Base-by-base conservation (phyloP, 768 basidiomycete genomes). In the Russula foetens region DNA sequence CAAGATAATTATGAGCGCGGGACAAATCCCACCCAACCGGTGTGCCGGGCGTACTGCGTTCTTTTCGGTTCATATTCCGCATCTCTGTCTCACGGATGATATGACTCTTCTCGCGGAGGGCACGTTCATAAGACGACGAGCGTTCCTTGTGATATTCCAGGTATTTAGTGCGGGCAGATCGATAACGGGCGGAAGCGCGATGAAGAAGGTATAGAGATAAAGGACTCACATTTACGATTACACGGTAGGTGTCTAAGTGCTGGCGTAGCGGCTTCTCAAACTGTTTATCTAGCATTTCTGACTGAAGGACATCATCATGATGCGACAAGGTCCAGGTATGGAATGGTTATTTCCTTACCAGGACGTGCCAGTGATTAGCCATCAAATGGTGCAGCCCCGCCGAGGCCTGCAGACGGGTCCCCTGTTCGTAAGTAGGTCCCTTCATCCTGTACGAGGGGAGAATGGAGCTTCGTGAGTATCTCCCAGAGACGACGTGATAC, bases 341-440 rank as follows among this genome's bases (percentile, higher is more conserved):
- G 38, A 12, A 43, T 56, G 46, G 48, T 29, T 28, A 4, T 14
- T 1, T 47, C 78, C 85, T 62, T 63, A 92, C 92, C 70, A 98
- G 75, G 59, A 98, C 84, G 71, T 93, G 91, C 82, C 90, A 93
- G 66, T 95, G 91, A 70, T 95, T 96, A 52, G 88, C 85, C 66
- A 96, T 86, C 65, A 98, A 81, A 71, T 95, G 90, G 71, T 96
- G 92, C 46, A 98, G 75, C 5, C 95, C 94, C 21, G 89, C 85
- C 28, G 90, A 85, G 29, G 90, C 92, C 68, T 92, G 90, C 47
- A 96, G 75, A 60, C 90, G 80, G 24, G 88, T 87, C 12, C 89
- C 88, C 26, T 88, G 75, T 69, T 92, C 90, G 69, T 91, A 90
- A 33, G 81, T 78, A 23, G 88, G 87, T 6, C 90, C 88, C 67